These are phyloP conservation scores for Pichia kluyveri DNA, from an alignment of 805 yeast species.

Conservation along the genomic window DNA sequence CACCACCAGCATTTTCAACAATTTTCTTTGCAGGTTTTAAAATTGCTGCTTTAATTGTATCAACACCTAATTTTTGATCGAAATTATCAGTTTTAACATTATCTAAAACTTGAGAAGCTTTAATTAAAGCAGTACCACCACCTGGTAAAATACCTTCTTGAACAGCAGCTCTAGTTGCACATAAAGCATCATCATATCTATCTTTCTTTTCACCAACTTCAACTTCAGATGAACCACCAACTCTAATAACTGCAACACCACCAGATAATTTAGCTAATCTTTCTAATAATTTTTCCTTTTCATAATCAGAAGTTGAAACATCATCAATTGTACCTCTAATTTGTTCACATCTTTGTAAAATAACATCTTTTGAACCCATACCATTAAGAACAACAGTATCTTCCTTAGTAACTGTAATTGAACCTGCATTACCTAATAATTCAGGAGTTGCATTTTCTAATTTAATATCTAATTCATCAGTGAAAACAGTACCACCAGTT, in stretches of 20 bases:
- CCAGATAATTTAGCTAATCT: conserved; percentile 94
- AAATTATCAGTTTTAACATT: conserved; percentile 72
- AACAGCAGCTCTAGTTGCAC: conserved; percentile 98
- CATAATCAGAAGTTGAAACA: conserved; percentile 76
- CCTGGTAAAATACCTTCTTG: conserved; percentile 99
- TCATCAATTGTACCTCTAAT: conserved; percentile 76
- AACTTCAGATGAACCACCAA: conserved; percentile 94
- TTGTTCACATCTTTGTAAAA: conserved; percentile 85
- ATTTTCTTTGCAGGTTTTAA: conserved; percentile 93
- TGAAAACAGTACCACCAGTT: conserved; percentile 86
- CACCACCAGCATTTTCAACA: conserved; percentile 94
- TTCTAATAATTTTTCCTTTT: conserved; percentile 93
- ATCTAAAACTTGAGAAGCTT: conserved; percentile 76
- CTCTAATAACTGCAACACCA: conserved; percentile 97
- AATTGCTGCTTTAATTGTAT: conserved; percentile 85
- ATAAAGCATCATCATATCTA: conserved; percentile 95
- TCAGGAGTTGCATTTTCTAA: conserved; percentile 92
- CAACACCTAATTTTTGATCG: conserved; percentile 94
- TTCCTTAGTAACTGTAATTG: conserved; percentile 88
- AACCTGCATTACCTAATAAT: conserved; percentile 83
- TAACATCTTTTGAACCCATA: conserved; percentile 74
- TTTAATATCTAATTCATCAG: conserved; percentile 91
- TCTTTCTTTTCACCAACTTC: conserved; percentile 99
- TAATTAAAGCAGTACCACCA: conserved; percentile 96
- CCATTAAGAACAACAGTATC: conserved; percentile 94